Evolutionary conservation across 2,329 filamentous ascomycete genomes (phyloP).

Genomic region (Tolypocladium sp.): DNA sequence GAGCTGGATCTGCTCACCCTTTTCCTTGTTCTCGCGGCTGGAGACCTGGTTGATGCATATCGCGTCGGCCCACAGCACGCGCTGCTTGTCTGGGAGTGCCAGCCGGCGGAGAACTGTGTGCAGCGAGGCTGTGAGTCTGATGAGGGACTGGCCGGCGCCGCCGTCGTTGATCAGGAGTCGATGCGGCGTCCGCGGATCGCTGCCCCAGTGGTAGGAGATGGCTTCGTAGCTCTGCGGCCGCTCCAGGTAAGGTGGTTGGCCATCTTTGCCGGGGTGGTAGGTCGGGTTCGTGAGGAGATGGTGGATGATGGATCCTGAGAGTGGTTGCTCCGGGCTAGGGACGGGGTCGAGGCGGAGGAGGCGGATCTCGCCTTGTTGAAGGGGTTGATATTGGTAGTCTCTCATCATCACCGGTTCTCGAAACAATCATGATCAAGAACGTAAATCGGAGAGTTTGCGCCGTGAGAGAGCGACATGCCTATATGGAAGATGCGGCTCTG

Average conservation of each 20-base stretch:
- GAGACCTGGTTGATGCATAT: conserved; percentile 9
- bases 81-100: background rate
- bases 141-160: background rate
- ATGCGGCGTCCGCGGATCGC: background rate
- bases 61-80: conserved; percentile 8
- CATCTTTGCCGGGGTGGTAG: background rate
- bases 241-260: background rate
- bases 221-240: conserved; percentile 2
- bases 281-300: conserved; percentile 1
- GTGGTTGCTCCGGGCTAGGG: background rate
- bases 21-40: conserved; percentile 3
- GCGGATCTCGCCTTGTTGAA: conserved; percentile 3
- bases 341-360: conserved; percentile 3
- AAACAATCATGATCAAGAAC: background rate
- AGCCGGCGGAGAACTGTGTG: conserved; percentile 2
- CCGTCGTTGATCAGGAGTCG: background rate
- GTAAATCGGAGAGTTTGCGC: no score
- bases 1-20: conserved; percentile 6
- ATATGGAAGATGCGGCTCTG: background rate
- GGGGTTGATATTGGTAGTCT: conserved; percentile 1
- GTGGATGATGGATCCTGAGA: conserved; percentile 4
- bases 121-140: conserved; percentile 3
- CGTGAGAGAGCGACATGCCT: background rate
- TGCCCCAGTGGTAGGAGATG: conserved; percentile 6
- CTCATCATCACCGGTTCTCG: background rate